Conservation (phyloP, 306 rosid species). For the Castanospermum australe region DNA sequence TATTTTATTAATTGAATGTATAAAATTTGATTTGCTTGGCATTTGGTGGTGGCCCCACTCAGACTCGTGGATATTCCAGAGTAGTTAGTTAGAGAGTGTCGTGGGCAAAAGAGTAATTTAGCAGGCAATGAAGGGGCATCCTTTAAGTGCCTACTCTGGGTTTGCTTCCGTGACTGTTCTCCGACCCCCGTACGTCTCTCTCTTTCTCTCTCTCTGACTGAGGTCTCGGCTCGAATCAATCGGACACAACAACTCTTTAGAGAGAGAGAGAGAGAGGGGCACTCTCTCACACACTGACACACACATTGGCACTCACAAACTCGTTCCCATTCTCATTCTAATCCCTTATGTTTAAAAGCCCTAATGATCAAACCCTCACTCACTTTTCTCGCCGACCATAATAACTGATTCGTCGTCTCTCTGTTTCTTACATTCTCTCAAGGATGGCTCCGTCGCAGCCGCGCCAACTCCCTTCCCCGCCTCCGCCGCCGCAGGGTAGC, state of each 20-base stretch:
- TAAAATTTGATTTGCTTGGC: too few species aligned
- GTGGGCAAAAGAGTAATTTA: conserved; percentile 34
- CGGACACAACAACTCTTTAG: conserved; percentile 13
- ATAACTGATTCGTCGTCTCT: not conserved
- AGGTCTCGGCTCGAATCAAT: not conserved
- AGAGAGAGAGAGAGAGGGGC: not conserved
- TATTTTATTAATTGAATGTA: too few species aligned
- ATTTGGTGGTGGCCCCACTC: not conserved
- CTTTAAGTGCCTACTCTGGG: not conserved
- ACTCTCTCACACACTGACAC: conserved; percentile 3
- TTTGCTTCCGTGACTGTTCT: conserved; percentile 32
- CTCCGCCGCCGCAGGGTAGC: not conserved
- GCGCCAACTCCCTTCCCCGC: not conserved
- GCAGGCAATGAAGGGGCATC: not conserved
- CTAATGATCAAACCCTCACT: conserved; percentile 4
- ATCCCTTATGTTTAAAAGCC: conserved; percentile 29
- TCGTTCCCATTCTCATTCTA: not conserved
- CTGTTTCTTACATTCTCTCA: not conserved
- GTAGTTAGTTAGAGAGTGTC: conserved; percentile 28
- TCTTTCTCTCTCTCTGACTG: conserved; percentile 9
- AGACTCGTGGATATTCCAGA: not conserved
- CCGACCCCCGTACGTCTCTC: conserved; percentile 41
- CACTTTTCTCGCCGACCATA: not conserved
- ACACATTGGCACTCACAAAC: not conserved
- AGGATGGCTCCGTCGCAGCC: conserved; percentile 23